Conservation (phyloP, 163 green algal species). For the Prototheca cutis region DNA sequence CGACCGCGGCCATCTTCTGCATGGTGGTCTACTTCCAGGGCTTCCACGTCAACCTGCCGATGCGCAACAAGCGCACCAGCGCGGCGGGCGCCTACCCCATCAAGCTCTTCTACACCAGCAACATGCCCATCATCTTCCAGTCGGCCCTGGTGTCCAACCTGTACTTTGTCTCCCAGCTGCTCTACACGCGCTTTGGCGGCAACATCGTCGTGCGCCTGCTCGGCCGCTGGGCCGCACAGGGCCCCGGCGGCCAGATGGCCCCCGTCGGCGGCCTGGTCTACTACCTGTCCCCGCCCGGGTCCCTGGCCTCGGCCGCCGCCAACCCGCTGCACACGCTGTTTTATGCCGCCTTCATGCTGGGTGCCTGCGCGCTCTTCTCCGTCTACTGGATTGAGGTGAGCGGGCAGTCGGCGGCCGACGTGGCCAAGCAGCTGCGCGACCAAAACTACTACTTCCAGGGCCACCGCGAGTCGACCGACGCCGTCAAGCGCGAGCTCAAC, state of each 20-base stretch:
- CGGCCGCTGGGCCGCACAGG: conserved; percentile 73
- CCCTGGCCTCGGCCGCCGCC: conserved; percentile 70
- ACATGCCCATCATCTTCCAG: conserved; percentile 99
- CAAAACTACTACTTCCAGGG: conserved; percentile 87
- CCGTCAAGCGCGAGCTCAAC: conserved; percentile 87
- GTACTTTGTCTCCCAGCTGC: conserved; percentile 99
- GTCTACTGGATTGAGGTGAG: conserved; percentile 99
- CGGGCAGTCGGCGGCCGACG: conserved; percentile 81
- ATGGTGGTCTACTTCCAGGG: conserved; percentile 99
- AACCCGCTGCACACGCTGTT: conserved; percentile 95
- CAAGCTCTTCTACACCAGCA: conserved; percentile 99
- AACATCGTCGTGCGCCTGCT: conserved; percentile 94
- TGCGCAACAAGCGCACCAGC: conserved; percentile 83
- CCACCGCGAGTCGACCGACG: conserved; percentile 76
- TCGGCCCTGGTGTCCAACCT: conserved; percentile 97
- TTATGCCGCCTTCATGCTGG: conserved; percentile 98
- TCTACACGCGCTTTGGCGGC: conserved; percentile 87
- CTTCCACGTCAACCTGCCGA: conserved; percentile 95
- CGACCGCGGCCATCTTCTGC: conserved; percentile 93
- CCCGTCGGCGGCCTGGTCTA: conserved; percentile 95
- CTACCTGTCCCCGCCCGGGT: conserved; percentile 90
- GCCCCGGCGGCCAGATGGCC: conserved; percentile 62
- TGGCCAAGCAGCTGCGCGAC: conserved; percentile 95
- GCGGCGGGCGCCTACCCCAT: conserved; percentile 86
- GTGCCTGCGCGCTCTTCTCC: conserved; percentile 96